Evolutionary conservation across 306 rosid species (phyloP).

Genomic region (Quercus mongolica): DNA sequence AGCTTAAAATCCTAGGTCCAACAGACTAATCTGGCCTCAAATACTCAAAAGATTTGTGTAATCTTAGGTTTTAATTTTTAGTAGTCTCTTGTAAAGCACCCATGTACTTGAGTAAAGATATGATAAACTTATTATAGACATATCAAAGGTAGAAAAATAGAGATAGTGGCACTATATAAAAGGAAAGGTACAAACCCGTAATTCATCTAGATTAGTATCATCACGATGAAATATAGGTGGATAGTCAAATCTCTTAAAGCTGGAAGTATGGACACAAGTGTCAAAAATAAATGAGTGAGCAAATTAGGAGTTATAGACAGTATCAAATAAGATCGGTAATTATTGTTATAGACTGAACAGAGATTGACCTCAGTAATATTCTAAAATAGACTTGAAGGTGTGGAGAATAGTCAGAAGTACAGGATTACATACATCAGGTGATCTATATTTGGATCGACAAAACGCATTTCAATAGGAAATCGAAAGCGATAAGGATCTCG

Average conservation of each 20-base stretch:
- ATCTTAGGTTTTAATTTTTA: neutral
- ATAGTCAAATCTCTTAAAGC: constrained; percentile 85
- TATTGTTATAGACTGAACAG: constrained; percentile 14
- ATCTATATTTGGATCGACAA: constrained; percentile 86
- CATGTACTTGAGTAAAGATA: neutral
- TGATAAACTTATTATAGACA: neutral
- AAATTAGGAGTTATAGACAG: neutral
- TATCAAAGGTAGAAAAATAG: neutral
- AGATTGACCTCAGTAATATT: constrained; percentile 7
- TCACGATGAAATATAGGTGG: constrained; percentile 87
- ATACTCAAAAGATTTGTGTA: neutral
- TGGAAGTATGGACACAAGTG: constrained; percentile 41
- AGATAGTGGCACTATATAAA: neutral
- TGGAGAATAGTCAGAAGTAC: neutral
- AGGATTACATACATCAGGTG: constrained; percentile 74
- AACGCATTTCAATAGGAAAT: constrained; percentile 93
- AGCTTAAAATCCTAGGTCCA: too few relatives aligned
- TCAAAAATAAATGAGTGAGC: constrained; percentile 20
- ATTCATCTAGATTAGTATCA: constrained; percentile 70
- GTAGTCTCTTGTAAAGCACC: neutral
- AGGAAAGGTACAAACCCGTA: constrained; percentile 66
- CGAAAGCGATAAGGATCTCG: constrained; percentile 94
- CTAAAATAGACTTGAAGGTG: constrained; percentile 2
- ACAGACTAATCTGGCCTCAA: neutral
- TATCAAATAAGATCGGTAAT: neutral